Evolutionary conservation across 345 rosid genomes (phyloP), one percentile per base, ranked within the genome.

Genomic region (Cardamine chenopodiifolia): DNA sequence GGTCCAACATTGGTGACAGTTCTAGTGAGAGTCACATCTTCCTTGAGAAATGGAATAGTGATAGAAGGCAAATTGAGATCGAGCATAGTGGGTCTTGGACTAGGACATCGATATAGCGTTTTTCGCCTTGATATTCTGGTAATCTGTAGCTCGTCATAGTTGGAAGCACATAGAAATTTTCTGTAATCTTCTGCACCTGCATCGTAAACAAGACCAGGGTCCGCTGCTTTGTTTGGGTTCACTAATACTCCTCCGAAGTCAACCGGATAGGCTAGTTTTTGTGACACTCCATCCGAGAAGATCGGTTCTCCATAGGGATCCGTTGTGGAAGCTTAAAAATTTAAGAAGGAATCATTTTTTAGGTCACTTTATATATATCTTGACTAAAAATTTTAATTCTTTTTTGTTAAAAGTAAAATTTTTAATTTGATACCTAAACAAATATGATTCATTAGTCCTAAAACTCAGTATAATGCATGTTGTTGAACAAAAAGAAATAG

Each of bases 181-280:
- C 83, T 57, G 48, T 88, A 87, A 26, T 85, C 87, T 12, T 74
- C 62, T 1, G 75, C 77, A 11, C 62, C 55, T 15, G 85, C 76
- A n/a, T 88, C 90, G 59, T 86, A 86, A 3, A 90, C 65, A 10
- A 90, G 77, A 31, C 91, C 90, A 0, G 89, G 89, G n/a, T 80
- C 69, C 17, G 72, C 66, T 20, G 92, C 92, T 29, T 65, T 72
- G 1, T 84, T 71, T 4, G 90, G 88, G 72, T 82, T 80, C 4
- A 86, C 83, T 50, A 86, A 84, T 9, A 88, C 92, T 8, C 86
- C 81, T 8, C 97, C 97, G 10, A 23, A 73, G 37, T 83, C 84
- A 9, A 86, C 85, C 20, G 85, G 32, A 34, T 85, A 77, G 1
- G 90, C 85, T 13, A 78, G 85, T 23, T 77, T 54, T 0, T 26